Base-by-base conservation (phyloP, 495 filamentous ascomycete genomes). In the Daldinia concentrica region DNA sequence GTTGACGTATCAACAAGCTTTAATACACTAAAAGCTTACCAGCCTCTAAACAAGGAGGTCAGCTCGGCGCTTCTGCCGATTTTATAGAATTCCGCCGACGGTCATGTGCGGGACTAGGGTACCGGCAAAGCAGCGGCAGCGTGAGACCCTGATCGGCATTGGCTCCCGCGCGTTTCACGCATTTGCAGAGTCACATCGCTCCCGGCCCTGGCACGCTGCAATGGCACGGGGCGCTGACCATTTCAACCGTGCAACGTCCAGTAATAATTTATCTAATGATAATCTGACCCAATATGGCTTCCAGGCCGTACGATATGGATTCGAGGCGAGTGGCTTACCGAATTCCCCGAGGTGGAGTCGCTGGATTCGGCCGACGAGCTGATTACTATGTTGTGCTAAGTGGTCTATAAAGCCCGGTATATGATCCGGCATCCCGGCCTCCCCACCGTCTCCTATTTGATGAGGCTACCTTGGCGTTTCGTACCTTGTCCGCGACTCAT, bases 301-400 rank as follows among this genome's bases (percentile, higher is more conserved):
- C 54, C 8, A 32, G 29, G n/a, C 27, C 9, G 4, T 32, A 22
- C 54, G 54, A 32, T 27, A 63, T 45, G 55, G 36, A 17, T 37
- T 39, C 5, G 37, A 39, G 36, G 11, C 27, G 9, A 39, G n/a
- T 39, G 32, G 55, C 12, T 43, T 29, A 55, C 48, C 62, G 36
- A 22, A 12, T 36, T 59, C 22, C 51, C 58, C 63, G 52, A 37
- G 45, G 30, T 48, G 17, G 36, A 41, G 27, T 55, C 19, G 11
- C 30, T 29, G 24, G 34, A 52, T 48, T 64, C 59, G 58, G 52
- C 54, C 62, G 69, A 41, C 36, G 3, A n/a, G 15, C 24, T 54
- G 41, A 66, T 72, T 72, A 15, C 55, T 67, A 64, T 59, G 59
- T 63, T 22, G 64, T 52, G 62, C 60, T 22, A 34, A 30, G 60